Evolutionary conservation across 1,284 basidiomycete genomes (phyloP).

Genomic region (Coriolopsis trogii): DNA sequence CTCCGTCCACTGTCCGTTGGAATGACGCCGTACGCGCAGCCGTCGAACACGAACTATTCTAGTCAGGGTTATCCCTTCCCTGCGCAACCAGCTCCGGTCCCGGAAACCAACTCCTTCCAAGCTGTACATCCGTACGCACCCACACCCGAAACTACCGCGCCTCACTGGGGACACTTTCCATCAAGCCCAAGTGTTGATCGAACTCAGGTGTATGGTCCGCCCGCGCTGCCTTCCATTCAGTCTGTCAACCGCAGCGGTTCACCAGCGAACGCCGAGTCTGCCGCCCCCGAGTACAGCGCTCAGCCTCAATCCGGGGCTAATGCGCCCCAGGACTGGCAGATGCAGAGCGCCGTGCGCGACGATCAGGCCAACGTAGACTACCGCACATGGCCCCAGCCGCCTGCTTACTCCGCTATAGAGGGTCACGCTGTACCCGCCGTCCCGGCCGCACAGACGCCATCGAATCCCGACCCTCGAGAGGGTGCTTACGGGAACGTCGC

Average conservation of each 20-base stretch:
- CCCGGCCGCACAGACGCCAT: constrained; percentile 19
- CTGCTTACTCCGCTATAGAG: constrained; percentile 36
- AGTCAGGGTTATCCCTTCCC: constrained; percentile 46
- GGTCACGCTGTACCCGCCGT: constrained; percentile 27
- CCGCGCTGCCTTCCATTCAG: constrained; percentile 34
- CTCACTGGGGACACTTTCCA: constrained; percentile 58
- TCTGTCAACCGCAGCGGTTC: constrained; percentile 23
- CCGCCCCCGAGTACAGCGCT: constrained; percentile 27
- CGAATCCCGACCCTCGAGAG: constrained; percentile 31
- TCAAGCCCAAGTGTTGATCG: constrained; percentile 48
- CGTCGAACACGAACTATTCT: constrained; percentile 42
- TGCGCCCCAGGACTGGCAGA: constrained; percentile 30
- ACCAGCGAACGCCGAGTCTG: constrained; percentile 24
- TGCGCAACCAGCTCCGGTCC: constrained; percentile 34
- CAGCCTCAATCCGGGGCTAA: constrained; percentile 24
- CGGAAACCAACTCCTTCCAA: constrained; percentile 38
- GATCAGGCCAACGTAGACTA: constrained; percentile 38
- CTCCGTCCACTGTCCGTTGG: constrained; percentile 29
- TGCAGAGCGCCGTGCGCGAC: constrained; percentile 33
- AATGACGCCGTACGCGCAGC: constrained; percentile 41
- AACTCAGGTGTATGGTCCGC: constrained; percentile 51
- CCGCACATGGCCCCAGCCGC: constrained; percentile 41
- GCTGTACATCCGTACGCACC: constrained; percentile 30
- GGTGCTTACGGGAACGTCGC: constrained; percentile 31
- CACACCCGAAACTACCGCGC: constrained; percentile 29